These are phyloP conservation scores for Vanrija sp. DNA, from an alignment of 1,284 basidiomycete species.

Conservation along the genomic window DNA sequence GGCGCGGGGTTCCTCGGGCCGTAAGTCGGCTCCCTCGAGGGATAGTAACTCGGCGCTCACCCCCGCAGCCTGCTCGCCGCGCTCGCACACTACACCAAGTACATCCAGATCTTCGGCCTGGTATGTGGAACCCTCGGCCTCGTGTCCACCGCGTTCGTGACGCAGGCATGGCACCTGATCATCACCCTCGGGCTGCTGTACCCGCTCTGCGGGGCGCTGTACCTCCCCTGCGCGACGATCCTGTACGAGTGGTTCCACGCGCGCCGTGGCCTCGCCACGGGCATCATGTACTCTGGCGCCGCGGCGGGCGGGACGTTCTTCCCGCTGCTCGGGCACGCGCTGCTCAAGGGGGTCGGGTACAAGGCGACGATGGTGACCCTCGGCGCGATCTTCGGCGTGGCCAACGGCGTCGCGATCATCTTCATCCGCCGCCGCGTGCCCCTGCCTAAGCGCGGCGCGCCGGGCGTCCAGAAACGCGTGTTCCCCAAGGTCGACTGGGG, in stretches of 20 bases:
- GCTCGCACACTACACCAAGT: conserved; percentile 10
- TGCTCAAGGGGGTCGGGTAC: conserved; percentile 41
- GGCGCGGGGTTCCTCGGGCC: conserved; percentile 36
- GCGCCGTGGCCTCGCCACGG: conserved; percentile 27
- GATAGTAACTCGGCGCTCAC: too few species aligned
- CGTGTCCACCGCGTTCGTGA: conserved; percentile 6
- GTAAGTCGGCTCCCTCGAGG: too few species aligned
- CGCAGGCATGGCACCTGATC: conserved; percentile 45
- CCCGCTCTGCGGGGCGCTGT: conserved; percentile 36
- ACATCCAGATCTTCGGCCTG: conserved; percentile 12
- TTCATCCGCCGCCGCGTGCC: conserved; percentile 43
- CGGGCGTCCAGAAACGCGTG: background rate
- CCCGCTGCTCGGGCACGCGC: conserved; percentile 38
- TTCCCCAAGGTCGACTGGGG: conserved; percentile 17
- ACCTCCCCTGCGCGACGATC: conserved; percentile 41
- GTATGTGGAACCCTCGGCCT: conserved; percentile 6
- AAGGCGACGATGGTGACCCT: conserved; percentile 41
- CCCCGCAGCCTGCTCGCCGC: conserved; percentile 15
- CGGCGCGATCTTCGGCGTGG: conserved; percentile 29
- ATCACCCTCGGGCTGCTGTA: conserved; percentile 42
- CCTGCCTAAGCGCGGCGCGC: conserved; percentile 3
- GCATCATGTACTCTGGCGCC: conserved; percentile 33
- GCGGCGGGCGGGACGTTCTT: conserved; percentile 41
- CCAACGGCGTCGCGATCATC: conserved; percentile 31
- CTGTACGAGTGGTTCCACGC: conserved; percentile 47